Base-by-base conservation (phyloP, 1,284 basidiomycete genomes). In the Golubevia pallescens region DNA sequence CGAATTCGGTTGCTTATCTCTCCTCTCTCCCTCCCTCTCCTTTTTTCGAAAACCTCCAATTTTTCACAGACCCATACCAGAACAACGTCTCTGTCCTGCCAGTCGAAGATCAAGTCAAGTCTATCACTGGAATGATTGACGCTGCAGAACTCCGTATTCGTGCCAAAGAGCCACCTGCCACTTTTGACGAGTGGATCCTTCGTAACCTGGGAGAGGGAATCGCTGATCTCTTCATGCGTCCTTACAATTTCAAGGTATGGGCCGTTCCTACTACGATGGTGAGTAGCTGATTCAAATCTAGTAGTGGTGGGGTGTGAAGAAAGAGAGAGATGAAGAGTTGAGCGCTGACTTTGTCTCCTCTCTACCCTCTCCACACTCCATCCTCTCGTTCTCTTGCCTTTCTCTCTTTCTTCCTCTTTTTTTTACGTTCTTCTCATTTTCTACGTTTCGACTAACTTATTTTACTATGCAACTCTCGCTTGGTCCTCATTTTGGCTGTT, bases 221-320 rank as follows among this genome's bases (percentile, higher is more conserved):
- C 58, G 82, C 82, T 54, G 77, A 85, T 52, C 71, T 80, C 63
- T 85, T 85, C 60, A 85, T 85, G 82, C 74, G 82, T 34, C 82
- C 82, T 20, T 85, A 85, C 74, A 85, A 85, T 75, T 85, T 77
- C 81, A 85, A 85, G 73, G 82, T 85, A n/a, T 85, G 82, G 82
- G 82, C 82, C 19, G 78, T 82, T 32, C 82, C 82, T 48, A 85
- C 82, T 60, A 85, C 82, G 62, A 23, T 21, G 57, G 57, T 64
- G 23, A 28, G 57, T 21, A 28, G 14, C 19, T 16, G 54, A 53
- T 4, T n/a, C 16, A 19, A n/a, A 16, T 16, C 57, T 34, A n/a
- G 57, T 21, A 16, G 24, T 24, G 16, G 57, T 28, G 16, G 57
- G 14, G 24, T 58, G 24, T 16, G 24, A 21, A 28, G 28, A 28